A percentile compares a stretch with the other conserved stretches of the same genome.
Evolutionary conservation across 768 basidiomycete genomes (phyloP).

Genomic region (Krasilnikovozyma curviuscula): DNA sequence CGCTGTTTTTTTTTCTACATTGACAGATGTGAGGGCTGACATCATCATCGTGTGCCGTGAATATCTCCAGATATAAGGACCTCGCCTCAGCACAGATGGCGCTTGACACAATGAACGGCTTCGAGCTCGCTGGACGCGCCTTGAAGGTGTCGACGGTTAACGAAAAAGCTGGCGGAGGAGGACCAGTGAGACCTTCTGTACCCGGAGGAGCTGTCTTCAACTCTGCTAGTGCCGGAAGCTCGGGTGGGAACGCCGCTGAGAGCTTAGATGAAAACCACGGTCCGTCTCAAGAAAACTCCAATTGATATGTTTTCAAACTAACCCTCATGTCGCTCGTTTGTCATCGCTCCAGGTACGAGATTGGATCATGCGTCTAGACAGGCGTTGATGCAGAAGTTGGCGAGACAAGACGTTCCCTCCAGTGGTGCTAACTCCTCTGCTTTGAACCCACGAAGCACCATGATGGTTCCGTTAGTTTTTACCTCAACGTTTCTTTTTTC

Average conservation of each 20-base stretch:
- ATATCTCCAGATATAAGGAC: constrained; percentile 53
- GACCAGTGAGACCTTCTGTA: background rate
- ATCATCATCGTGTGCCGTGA: background rate
- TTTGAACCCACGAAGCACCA: constrained; percentile 5
- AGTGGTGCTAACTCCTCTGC: constrained; percentile 1
- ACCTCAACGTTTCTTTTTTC: background rate
- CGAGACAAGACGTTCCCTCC: constrained; percentile 43
- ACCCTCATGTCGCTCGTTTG: background rate
- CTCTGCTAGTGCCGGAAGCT: background rate
- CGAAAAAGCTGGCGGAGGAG: constrained; percentile 12
- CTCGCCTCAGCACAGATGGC: constrained; percentile 92
- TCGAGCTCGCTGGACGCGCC: constrained; percentile 75
- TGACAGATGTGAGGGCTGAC: background rate
- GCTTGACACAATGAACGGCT: constrained; percentile 95
- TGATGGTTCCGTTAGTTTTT: constrained; percentile 2
- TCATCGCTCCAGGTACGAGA: constrained; percentile 1
- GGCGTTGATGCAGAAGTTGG: constrained; percentile 99
- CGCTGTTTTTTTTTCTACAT: constrained; percentile 1
- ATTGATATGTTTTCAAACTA: background rate
- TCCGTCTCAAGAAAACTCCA: background rate
- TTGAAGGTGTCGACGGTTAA: constrained; percentile 15
- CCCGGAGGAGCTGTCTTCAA: background rate
- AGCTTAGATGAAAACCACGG: constrained; percentile 10
- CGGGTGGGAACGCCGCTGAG: background rate
- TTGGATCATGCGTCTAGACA: constrained; percentile 54